phyloP scores from a whole-genome alignment of 352 stramenopile genomes.

The Globisporangium spinosum region DNA sequence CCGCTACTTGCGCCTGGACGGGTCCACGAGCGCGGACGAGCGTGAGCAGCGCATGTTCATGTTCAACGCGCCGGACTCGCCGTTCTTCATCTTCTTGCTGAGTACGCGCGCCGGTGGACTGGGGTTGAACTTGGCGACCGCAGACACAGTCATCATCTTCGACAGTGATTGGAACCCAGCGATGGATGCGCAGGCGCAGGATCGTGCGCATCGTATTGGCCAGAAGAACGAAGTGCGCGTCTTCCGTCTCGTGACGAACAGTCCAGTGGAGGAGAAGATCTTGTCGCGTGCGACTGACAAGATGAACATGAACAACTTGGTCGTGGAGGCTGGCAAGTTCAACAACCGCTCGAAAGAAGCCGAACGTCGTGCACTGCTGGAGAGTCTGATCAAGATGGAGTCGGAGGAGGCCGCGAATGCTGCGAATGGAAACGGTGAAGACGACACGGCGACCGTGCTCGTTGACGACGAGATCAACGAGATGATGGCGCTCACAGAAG shows the following conservation, averaged over 20 bases:
- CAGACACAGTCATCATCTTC: conserved; percentile 99
- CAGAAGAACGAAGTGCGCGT: conserved; percentile 90
- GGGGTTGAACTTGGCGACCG: conserved; percentile 96
- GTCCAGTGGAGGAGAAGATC: conserved; percentile 87
- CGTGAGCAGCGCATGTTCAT: conserved; percentile 97
- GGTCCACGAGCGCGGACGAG: conserved; percentile 94
- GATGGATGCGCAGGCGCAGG: conserved; percentile 91
- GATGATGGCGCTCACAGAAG: conserved; percentile 88
- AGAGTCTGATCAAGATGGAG: conserved; percentile 89
- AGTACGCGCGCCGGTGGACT: conserved; percentile 96
- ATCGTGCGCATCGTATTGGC: conserved; percentile 90
- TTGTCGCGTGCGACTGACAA: conserved; percentile 84
- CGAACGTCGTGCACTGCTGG: conserved; percentile 77
- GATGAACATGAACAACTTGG: conserved; percentile 91
- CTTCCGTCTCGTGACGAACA: conserved; percentile 84
- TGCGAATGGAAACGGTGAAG: conserved; percentile 32
- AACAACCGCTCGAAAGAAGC: conserved; percentile 87
- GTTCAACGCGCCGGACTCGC: conserved; percentile 92
- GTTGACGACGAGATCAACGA: conserved; percentile 87
- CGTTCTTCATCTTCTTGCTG: conserved; percentile 96
- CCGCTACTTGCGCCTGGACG: conserved; percentile 95
- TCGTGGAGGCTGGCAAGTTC: conserved; percentile 87
- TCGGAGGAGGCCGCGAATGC: conserved; percentile 75
- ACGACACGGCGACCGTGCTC: conserved; percentile 63
- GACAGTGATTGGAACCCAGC: conserved; percentile 99